Conservation (phyloP, 305 asterid genomes). For the Fraxinus nigra region DNA sequence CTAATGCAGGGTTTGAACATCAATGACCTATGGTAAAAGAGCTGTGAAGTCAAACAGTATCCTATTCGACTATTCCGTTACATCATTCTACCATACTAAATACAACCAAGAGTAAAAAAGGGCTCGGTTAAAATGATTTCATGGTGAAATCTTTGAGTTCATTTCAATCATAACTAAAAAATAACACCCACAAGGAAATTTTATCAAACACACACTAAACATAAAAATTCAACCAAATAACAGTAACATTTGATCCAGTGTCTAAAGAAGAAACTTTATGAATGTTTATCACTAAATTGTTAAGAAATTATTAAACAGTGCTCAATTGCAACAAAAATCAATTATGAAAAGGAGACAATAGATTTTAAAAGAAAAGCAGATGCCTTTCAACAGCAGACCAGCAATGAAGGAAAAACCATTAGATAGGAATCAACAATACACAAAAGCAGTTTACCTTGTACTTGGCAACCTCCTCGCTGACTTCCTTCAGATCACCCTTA, state of each 20-base stretch:
- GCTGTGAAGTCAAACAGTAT: background rate
- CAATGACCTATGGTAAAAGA: background rate
- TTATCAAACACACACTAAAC: background rate
- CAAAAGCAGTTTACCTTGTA: constrained; percentile 54
- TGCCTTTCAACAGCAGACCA: background rate
- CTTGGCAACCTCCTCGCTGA: constrained; percentile 78
- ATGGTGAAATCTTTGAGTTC: background rate
- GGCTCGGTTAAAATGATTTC: background rate
- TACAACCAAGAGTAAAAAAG: background rate
- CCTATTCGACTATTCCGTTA: background rate
- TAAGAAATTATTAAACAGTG: background rate
- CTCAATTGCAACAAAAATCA: background rate
- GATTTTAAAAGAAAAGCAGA: background rate
- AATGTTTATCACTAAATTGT: background rate
- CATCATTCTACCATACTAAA: background rate
- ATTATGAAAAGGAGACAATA: background rate
- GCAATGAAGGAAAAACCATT: background rate
- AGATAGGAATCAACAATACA: background rate
- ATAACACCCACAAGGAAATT: background rate
- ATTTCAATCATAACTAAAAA: background rate
- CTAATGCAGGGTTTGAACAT: background rate
- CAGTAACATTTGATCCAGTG: background rate
- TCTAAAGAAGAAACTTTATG: background rate
- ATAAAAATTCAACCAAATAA: background rate
- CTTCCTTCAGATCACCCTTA: constrained; percentile 95